A percentile compares a stretch with the other conserved stretches of the same genome.
phyloP scores from a whole-genome alignment of 129 eudicot species.

The Silybum marianum region DNA sequence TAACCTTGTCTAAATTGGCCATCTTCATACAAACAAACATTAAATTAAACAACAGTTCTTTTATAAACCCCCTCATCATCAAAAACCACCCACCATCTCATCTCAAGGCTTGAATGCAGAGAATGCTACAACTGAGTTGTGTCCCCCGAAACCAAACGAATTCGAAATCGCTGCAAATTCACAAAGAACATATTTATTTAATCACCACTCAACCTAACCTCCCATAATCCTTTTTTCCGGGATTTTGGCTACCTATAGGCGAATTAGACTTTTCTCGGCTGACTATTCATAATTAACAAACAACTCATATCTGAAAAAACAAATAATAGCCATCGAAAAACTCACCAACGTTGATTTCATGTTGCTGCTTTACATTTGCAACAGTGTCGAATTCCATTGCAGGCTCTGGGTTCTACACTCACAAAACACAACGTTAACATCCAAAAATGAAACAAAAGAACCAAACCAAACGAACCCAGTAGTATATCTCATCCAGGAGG shows the following conservation, averaged over 20 bases:
- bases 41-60: constrained; percentile 20
- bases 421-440: not conserved
- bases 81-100: not conserved
- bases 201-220: constrained; percentile 8
- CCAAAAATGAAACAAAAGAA: not conserved
- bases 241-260: no score
- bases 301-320: constrained; percentile 4
- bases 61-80: constrained; percentile 20
- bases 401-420: constrained; percentile 85
- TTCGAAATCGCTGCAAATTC: constrained; percentile 79
- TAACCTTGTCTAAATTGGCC: constrained; percentile 35
- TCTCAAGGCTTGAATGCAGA: constrained; percentile 86
- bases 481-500: not conserved
- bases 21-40: constrained; percentile 10
- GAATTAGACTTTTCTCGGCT: no score
- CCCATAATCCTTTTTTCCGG: no score
- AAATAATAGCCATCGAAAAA: not conserved
- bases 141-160: constrained; percentile 95
- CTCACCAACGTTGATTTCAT: constrained; percentile 98
- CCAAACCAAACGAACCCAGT: not conserved
- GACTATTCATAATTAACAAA: not conserved
- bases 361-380: constrained; percentile 83
- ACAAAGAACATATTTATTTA: not conserved
- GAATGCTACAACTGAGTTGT: constrained; percentile 92
- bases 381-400: constrained; percentile 95